A percentile compares a stretch with the other conserved stretches of the same genome.
Evolutionary conservation across 2,329 filamentous ascomycete genomes (phyloP).

Genomic region (Colletotrichum horii): DNA sequence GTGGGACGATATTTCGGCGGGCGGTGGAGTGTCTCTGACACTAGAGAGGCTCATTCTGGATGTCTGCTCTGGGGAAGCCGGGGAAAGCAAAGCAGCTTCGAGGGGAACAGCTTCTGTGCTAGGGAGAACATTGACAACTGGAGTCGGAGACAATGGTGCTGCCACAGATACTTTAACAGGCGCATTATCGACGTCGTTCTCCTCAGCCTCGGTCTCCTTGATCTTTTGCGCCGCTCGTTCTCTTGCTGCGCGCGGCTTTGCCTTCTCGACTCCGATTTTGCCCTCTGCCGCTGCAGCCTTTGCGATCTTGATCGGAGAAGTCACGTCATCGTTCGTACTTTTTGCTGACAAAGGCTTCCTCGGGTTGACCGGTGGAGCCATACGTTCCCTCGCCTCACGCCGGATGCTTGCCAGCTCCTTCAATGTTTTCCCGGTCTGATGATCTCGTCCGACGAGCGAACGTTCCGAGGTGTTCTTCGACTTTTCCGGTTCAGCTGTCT

Average conservation of each 20-base stretch:
- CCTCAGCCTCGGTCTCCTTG: slow-evolving; percentile 27
- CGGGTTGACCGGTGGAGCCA: slow-evolving; percentile 29
- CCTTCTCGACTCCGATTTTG: not conserved
- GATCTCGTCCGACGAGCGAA: slow-evolving; percentile 21
- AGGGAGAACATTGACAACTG: slow-evolving; percentile 13
- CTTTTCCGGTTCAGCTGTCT: slow-evolving; percentile 26
- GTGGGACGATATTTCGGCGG: slow-evolving; percentile 58
- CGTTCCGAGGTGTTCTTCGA: slow-evolving; percentile 31
- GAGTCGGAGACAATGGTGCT: not conserved
- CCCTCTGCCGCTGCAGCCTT: slow-evolving; percentile 33
- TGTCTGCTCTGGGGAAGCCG: slow-evolving; percentile 54
- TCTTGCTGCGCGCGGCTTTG: slow-evolving; percentile 36
- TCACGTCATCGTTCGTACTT: slow-evolving; percentile 64
- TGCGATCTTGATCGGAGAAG: slow-evolving; percentile 60
- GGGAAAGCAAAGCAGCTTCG: slow-evolving; percentile 48
- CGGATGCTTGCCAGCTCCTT: slow-evolving; percentile 50
- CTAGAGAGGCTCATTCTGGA: slow-evolving; percentile 35
- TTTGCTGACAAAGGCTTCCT: slow-evolving; percentile 61
- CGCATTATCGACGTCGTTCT: not conserved
- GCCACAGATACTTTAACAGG: not conserved
- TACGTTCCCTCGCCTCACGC: slow-evolving; percentile 43
- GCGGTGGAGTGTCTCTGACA: slow-evolving; percentile 64
- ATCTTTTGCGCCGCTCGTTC: slow-evolving; percentile 30
- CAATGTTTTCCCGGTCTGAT: slow-evolving; percentile 45
- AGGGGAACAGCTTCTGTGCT: slow-evolving; percentile 37